A percentile compares a stretch with the other conserved stretches of the same genome.
These are phyloP conservation scores for Neofusicoccum cordaticola DNA, from an alignment of 2,329 filamentous ascomycete genomes.

Conservation along the genomic window DNA sequence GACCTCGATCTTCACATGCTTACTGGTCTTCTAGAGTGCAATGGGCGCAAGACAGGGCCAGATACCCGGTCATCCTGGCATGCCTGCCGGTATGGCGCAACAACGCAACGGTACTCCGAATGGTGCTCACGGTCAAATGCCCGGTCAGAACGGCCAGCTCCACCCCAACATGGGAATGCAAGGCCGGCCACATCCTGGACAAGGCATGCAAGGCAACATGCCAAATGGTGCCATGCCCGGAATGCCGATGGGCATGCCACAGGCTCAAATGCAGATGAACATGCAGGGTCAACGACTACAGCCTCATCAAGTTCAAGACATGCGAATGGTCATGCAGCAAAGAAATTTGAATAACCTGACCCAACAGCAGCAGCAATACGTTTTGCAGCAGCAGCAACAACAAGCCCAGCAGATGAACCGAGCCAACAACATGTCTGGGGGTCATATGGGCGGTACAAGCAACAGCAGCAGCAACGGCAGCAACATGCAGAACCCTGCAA, in stretches of 20 bases:
- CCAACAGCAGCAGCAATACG: slow-evolving; percentile 22
- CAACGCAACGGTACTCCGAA: slow-evolving; percentile 43
- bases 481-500: slow-evolving; percentile 9
- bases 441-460: not conserved
- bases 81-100: slow-evolving; percentile 34
- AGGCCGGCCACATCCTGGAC: slow-evolving; percentile 33
- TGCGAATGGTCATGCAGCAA: slow-evolving; percentile 36
- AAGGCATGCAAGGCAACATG: slow-evolving; percentile 49
- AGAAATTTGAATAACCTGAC: slow-evolving; percentile 30
- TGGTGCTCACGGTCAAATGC: slow-evolving; percentile 28
- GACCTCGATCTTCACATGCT: not conserved
- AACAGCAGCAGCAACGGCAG: not conserved
- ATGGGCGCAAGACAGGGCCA: slow-evolving; percentile 34
- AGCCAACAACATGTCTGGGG: slow-evolving; percentile 5
- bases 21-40: not conserved
- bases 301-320: slow-evolving; percentile 37
- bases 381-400: slow-evolving; percentile 23
- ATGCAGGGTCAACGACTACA: slow-evolving; percentile 60
- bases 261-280: slow-evolving; percentile 66
- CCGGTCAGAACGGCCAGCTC: slow-evolving; percentile 26
- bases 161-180: slow-evolving; percentile 31
- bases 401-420: slow-evolving; percentile 16
- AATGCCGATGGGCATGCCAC: slow-evolving; percentile 59
- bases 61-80: slow-evolving; percentile 15
- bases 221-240: slow-evolving; percentile 48